phyloP scores from a whole-genome alignment of 2,329 filamentous ascomycete species.

The Colletotrichum sp. region DNA sequence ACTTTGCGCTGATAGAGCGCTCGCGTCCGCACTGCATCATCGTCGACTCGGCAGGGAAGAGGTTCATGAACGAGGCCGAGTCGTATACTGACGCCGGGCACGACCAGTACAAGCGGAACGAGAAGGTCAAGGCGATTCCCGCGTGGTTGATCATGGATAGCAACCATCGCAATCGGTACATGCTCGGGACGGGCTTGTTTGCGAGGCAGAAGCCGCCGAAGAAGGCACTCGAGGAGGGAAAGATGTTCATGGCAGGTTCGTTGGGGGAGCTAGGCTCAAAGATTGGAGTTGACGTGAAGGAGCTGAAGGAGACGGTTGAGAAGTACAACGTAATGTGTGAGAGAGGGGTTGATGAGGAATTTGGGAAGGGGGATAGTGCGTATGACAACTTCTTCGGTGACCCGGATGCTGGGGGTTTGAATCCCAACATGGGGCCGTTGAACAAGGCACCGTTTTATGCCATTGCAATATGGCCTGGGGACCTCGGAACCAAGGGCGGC shows the following conservation, averaged over 20 bases:
- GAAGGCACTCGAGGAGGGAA: conserved; percentile 24
- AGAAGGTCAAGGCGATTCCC: conserved; percentile 28
- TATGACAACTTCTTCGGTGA: conserved; percentile 38
- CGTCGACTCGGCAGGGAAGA: conserved; percentile 33
- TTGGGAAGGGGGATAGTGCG: conserved; percentile 31
- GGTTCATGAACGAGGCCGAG: conserved; percentile 39
- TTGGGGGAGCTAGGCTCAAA: conserved; percentile 29
- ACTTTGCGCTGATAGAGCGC: conserved; percentile 32
- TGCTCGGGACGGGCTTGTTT: conserved; percentile 14
- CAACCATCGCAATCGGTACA: conserved; percentile 33
- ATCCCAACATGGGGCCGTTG: conserved; percentile 21
- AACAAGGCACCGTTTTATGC: conserved; percentile 31
- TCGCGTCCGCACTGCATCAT: conserved; percentile 36
- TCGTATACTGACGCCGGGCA: conserved; percentile 32
- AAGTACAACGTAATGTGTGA: conserved; percentile 32
- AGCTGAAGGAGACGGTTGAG: conserved; percentile 27
- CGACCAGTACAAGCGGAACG: conserved; percentile 24
- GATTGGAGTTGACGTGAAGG: conserved; percentile 24
- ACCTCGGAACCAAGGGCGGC: conserved; percentile 42
- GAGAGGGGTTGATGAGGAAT: conserved; percentile 35
- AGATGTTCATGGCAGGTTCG: conserved; percentile 27
- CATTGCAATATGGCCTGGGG: conserved; percentile 36
- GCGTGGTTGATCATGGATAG: conserved; percentile 35
- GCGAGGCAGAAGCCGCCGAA: conserved; percentile 9
- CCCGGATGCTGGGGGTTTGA: neutral